These are phyloP conservation scores for Begonia loranthoides DNA, from an alignment of 306 rosid genomes.

Conservation along the genomic window DNA sequence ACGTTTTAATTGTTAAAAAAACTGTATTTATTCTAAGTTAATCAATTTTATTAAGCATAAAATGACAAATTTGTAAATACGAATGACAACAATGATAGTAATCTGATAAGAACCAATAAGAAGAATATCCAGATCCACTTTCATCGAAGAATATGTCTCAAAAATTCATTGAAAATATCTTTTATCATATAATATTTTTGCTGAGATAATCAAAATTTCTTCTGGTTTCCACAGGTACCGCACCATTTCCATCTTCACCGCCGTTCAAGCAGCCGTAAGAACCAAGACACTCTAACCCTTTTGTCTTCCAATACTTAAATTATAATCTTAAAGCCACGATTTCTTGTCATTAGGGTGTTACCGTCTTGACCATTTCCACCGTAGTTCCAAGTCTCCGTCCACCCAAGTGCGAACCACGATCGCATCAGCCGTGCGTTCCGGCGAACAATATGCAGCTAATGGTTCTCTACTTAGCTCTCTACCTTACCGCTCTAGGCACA, in stretches of 20 bases:
- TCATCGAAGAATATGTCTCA: not conserved
- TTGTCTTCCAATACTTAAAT: not conserved
- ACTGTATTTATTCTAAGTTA: too few relatives aligned
- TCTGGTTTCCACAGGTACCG: constrained; percentile 37
- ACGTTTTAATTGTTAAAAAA: too few relatives aligned
- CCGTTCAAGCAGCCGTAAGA: constrained; percentile 77
- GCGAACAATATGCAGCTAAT: constrained; percentile 37
- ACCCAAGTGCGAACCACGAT: constrained; percentile 31
- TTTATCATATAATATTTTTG: too few relatives aligned
- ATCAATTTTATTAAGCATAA: not conserved
- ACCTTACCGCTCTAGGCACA: constrained; percentile 64
- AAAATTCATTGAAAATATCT: too few relatives aligned
- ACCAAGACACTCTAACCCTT: not conserved
- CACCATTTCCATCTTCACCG: constrained; percentile 70
- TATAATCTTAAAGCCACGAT: not conserved
- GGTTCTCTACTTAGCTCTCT: constrained; percentile 51
- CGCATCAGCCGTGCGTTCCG: not conserved
- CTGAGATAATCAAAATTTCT: not conserved
- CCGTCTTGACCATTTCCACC: constrained; percentile 69
- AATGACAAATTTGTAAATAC: not conserved
- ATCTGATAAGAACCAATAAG: not conserved
- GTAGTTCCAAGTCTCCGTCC: constrained; percentile 73
- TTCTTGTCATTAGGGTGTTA: constrained; percentile 45
- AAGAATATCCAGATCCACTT: not conserved
- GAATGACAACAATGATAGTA: not conserved